phyloP scores from a whole-genome alignment of 2,329 filamentous ascomycete species.

The Exophiala mesophila region DNA sequence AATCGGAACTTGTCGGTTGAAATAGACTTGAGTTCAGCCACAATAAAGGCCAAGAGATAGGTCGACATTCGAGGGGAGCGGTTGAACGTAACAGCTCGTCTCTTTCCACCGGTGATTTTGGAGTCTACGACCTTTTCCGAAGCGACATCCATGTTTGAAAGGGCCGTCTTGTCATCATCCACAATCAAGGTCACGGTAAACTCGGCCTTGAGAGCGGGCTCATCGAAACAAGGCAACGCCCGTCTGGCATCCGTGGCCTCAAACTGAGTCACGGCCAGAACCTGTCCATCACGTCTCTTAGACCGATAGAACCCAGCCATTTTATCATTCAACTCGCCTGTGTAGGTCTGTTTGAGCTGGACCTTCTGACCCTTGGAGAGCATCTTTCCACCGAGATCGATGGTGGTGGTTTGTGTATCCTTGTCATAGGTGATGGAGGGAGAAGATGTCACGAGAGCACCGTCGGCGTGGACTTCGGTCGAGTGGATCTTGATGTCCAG shows the following conservation, averaged over 20 bases:
- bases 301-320: constrained; percentile 98
- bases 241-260: constrained; percentile 90
- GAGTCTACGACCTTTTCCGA: constrained; percentile 69
- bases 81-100: constrained; percentile 88
- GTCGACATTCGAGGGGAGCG: constrained; percentile 92
- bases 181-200: constrained; percentile 89
- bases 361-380: constrained; percentile 72
- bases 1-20: constrained; percentile 89
- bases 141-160: constrained; percentile 95
- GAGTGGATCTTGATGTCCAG: constrained; percentile 78
- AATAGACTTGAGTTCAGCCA: constrained; percentile 89
- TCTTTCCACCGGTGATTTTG: constrained; percentile 56
- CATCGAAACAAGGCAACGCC: constrained; percentile 94
- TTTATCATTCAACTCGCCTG: constrained; percentile 78
- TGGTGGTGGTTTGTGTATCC: constrained; percentile 72
- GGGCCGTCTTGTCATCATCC: constrained; percentile 81
- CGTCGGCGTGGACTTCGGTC: constrained; percentile 62
- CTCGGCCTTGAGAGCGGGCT: constrained; percentile 86
- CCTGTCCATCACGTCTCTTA: constrained; percentile 73
- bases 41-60: constrained; percentile 88
- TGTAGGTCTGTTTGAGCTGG: constrained; percentile 71
- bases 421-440: constrained; percentile 70
- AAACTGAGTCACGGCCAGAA: constrained; percentile 91
- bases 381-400: constrained; percentile 65
- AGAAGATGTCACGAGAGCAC: constrained; percentile 54